phyloP scores from a whole-genome alignment of 2,329 filamentous ascomycete species.

The Cordyceps tenuipes region DNA sequence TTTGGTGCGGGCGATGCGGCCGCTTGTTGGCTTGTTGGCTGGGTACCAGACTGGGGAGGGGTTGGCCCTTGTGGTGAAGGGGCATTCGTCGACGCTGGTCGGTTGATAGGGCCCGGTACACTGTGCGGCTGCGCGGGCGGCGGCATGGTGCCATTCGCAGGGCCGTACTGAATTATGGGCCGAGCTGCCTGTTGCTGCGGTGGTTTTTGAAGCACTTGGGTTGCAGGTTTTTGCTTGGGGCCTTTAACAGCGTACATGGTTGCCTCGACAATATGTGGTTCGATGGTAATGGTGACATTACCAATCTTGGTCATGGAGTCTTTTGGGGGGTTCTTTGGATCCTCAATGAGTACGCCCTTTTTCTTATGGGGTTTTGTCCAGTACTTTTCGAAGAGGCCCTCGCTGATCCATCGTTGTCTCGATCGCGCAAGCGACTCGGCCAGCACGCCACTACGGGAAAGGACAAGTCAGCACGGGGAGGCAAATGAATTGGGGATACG shows the following conservation, averaged over 20 bases:
- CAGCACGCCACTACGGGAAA: conserved; percentile 55
- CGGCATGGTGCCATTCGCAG: conserved; percentile 54
- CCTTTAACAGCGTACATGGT: conserved; percentile 66
- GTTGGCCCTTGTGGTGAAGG: conserved; percentile 4
- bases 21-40: background rate
- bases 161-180: conserved; percentile 58
- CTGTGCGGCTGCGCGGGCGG: conserved; percentile 33
- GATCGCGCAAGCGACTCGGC: conserved; percentile 66
- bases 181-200: conserved; percentile 20
- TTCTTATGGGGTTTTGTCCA: conserved; percentile 66
- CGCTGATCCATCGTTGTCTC: conserved; percentile 62
- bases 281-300: conserved; percentile 64
- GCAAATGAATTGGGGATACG: background rate
- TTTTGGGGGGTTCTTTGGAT: conserved; percentile 58
- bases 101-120: conserved; percentile 10
- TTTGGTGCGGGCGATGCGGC: background rate
- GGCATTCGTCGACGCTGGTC: background rate
- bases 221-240: conserved; percentile 36
- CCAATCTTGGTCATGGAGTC: conserved; percentile 67
- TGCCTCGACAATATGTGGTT: conserved; percentile 73
- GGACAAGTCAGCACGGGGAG: conserved; percentile 13
- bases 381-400: conserved; percentile 68
- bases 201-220: conserved; percentile 19
- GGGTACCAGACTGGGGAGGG: background rate
- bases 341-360: conserved; percentile 56